These are phyloP conservation scores for Tolypocladium tropicale DNA, from an alignment of 2,329 filamentous ascomycete genomes.

Conservation along the genomic window DNA sequence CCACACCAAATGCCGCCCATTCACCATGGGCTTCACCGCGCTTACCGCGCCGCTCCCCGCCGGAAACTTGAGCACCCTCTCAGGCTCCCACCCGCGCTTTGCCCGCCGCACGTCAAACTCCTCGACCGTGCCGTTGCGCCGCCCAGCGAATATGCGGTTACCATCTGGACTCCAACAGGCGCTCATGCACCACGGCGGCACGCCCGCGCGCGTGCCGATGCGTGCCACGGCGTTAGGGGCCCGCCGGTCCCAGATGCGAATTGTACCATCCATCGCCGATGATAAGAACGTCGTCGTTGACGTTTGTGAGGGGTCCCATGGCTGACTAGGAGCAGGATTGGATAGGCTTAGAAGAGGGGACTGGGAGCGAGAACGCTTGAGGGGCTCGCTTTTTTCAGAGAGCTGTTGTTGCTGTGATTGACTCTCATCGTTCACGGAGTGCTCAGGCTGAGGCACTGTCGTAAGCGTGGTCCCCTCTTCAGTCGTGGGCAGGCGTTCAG, in stretches of 20 bases:
- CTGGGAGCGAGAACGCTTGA: slow-evolving; percentile 13
- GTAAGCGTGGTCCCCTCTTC: background rate
- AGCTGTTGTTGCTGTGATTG: background rate
- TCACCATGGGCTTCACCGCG: slow-evolving; percentile 81
- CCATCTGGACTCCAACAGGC: slow-evolving; percentile 94
- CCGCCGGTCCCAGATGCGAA: slow-evolving; percentile 89
- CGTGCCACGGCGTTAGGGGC: slow-evolving; percentile 67
- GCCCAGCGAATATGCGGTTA: slow-evolving; percentile 87
- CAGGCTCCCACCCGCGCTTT: slow-evolving; percentile 55
- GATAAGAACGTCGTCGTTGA: slow-evolving; percentile 79
- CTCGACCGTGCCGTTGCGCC: slow-evolving; percentile 86
- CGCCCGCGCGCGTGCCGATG: slow-evolving; percentile 61
- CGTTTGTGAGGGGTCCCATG: slow-evolving; percentile 45
- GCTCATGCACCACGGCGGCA: slow-evolving; percentile 95
- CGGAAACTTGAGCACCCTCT: slow-evolving; percentile 78
- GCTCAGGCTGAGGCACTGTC: background rate
- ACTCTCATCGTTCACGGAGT: background rate
- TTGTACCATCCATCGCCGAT: slow-evolving; percentile 74
- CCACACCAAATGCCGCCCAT: slow-evolving; percentile 84
- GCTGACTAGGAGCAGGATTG: slow-evolving; percentile 13
- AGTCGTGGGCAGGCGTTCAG: background rate
- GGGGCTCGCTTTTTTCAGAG: slow-evolving; percentile 2
- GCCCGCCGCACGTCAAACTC: slow-evolving; percentile 83
- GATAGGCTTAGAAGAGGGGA: slow-evolving; percentile 12
- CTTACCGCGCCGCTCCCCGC: slow-evolving; percentile 83